Percentiles rank a stretch among this genome's conserved stretches.
These are phyloP conservation scores for Colletotrichum somersetense DNA, from an alignment of 2,329 filamentous ascomycete species.

Conservation along the genomic window DNA sequence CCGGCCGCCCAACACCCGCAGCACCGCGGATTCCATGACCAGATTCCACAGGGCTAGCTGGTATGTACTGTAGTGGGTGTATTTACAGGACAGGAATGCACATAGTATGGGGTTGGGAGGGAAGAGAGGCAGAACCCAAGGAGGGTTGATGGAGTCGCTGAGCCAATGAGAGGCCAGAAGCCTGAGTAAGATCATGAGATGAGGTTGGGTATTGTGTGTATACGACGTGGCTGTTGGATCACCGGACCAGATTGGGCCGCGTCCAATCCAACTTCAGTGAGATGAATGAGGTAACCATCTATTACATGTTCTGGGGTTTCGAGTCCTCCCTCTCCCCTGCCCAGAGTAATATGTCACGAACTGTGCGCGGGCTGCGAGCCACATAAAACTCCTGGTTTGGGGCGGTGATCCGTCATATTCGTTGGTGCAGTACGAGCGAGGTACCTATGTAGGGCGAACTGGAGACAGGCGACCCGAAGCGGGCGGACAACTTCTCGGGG, in stretches of 20 bases:
- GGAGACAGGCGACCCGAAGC: slow-evolving; percentile 7
- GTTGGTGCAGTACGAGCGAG: slow-evolving; percentile 11
- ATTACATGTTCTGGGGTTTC: slow-evolving; percentile 5
- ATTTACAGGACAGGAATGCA: too few species aligned
- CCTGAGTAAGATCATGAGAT: not conserved
- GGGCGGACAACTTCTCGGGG: slow-evolving; percentile 13
- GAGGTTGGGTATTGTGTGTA: not conserved
- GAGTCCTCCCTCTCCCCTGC: not conserved
- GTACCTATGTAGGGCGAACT: slow-evolving; percentile 22
- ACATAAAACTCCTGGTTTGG: not conserved
- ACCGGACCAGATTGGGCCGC: slow-evolving; percentile 5
- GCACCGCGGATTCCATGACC: not conserved
- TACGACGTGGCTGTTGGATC: slow-evolving; percentile 2
- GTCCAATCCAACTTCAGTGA: slow-evolving; percentile 1
- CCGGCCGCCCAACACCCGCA: slow-evolving; percentile 1
- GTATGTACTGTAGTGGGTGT: not conserved
- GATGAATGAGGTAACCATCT: slow-evolving; percentile 26
- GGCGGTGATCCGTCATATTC: slow-evolving; percentile 16
- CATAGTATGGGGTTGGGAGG: not conserved
- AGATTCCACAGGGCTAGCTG: not conserved
- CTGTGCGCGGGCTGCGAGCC: not conserved
- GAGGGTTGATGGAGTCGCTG: not conserved
- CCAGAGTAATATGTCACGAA: not conserved
- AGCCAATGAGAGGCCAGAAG: not conserved
- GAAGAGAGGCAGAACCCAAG: slow-evolving; percentile 1